Percentiles rank a stretch among this genome's conserved stretches.
Conservation (phyloP, 169 alveolate genomes). For the Cardiosporidium cionae region DNA sequence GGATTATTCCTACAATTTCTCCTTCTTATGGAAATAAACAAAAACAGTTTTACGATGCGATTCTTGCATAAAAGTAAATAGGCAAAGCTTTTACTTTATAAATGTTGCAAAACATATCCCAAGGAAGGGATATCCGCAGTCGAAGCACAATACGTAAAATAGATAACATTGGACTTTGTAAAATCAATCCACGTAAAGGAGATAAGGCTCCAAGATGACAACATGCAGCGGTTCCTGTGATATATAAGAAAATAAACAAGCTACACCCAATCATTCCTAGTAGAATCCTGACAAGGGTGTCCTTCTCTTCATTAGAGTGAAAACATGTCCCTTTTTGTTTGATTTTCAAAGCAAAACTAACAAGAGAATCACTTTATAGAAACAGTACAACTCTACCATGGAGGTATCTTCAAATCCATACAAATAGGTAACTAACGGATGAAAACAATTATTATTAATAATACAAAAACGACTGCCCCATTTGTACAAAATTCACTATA, state of each 20-base stretch:
- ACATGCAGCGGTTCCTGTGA: constrained; percentile 1
- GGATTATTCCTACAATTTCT: too few species aligned
- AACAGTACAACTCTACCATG: too few species aligned
- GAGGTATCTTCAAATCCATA: too few species aligned
- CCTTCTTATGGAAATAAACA: too few species aligned
- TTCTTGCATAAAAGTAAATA: background rate
- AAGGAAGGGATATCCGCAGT: constrained; percentile 72
- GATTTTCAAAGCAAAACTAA: background rate
- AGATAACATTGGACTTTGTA: constrained; percentile 77
- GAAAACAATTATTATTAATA: too few species aligned
- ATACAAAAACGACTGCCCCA: too few species aligned
- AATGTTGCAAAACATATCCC: constrained; percentile 80
- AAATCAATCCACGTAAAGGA: constrained; percentile 59
- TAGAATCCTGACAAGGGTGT: background rate
- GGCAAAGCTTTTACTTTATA: constrained; percentile 58
- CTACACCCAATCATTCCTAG: background rate
- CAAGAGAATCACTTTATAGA: background rate
- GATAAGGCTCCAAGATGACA: background rate
- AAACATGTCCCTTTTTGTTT: background rate
- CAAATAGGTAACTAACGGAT: too few species aligned
- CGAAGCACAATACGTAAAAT: constrained; percentile 64
- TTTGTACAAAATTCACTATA: too few species aligned
- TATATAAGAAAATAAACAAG: background rate
- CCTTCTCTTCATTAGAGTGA: background rate
- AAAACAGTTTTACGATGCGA: too few species aligned